A percentile compares a stretch with the other conserved stretches of the same genome.
These are phyloP conservation scores for Leccinum ochraceum DNA, from an alignment of 768 basidiomycete genomes.

Conservation along the genomic window DNA sequence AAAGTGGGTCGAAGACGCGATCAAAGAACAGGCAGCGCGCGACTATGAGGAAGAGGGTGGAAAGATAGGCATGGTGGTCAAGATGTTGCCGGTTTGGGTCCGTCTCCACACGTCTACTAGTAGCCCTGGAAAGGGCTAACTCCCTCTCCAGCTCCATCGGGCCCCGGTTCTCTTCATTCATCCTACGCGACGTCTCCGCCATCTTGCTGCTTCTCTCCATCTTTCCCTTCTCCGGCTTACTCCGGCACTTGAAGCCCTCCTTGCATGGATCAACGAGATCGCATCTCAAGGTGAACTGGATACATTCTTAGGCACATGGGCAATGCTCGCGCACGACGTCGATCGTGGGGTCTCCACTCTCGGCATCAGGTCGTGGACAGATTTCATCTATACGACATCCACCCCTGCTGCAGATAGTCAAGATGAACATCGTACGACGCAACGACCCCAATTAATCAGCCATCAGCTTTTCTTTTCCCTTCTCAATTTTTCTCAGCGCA, in stretches of 20 bases:
- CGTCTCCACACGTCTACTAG: conserved; percentile 30
- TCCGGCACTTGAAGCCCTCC: conserved; percentile 46
- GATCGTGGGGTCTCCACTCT: conserved; percentile 59
- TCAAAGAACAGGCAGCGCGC: conserved; percentile 44
- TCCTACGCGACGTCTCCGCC: conserved; percentile 72
- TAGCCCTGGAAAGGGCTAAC: conserved; percentile 9
- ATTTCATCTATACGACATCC: conserved; percentile 26
- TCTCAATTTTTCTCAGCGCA: conserved; percentile 51
- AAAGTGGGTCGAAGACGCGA: conserved; percentile 62
- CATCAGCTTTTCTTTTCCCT: conserved; percentile 38
- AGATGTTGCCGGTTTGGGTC: conserved; percentile 92
- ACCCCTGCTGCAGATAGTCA: conserved; percentile 8
- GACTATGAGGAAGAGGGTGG: conserved; percentile 14
- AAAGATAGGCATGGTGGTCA: conserved; percentile 39
- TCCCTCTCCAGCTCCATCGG: conserved; percentile 69
- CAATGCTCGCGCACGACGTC: conserved; percentile 65
- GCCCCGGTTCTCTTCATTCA: conserved; percentile 80
- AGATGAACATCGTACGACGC: not conserved
- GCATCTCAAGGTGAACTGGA: conserved; percentile 53
- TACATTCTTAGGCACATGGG: conserved; percentile 71
- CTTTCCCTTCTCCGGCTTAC: conserved; percentile 61
- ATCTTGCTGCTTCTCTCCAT: conserved; percentile 62
- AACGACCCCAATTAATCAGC: conserved; percentile 26
- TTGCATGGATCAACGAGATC: conserved; percentile 50
- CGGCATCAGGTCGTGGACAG: conserved; percentile 58